Conservation (phyloP, 2,329 filamentous ascomycete species). For the Neofusicoccum parvum region DNA sequence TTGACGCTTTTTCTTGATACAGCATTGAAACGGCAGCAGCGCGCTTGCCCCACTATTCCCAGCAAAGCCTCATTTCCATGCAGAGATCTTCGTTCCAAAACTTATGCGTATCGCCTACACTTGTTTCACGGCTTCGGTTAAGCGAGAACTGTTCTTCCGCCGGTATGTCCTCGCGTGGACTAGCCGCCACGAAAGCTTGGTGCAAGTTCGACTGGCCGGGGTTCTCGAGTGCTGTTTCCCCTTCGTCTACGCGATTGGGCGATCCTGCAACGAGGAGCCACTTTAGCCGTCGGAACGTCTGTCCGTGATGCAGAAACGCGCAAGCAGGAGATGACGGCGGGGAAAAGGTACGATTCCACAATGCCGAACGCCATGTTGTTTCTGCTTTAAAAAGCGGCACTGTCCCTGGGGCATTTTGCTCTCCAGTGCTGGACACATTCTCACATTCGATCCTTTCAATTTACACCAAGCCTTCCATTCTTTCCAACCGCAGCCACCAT, state of each 20-base stretch:
- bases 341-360: not conserved
- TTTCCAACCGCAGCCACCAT: not conserved
- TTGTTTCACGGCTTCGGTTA: slow-evolving; percentile 8
- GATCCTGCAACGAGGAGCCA: not conserved
- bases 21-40: slow-evolving; percentile 3
- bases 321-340: slow-evolving; percentile 4
- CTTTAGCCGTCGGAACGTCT: slow-evolving; percentile 18
- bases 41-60: not conserved
- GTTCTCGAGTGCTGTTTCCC: not conserved
- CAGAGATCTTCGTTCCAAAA: slow-evolving; percentile 9
- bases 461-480: not conserved
- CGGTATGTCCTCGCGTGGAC: not conserved
- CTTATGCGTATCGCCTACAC: not conserved
- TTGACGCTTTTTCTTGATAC: not conserved
- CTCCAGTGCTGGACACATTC: slow-evolving; percentile 12
- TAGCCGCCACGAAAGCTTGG: slow-evolving; percentile 5
- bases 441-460: slow-evolving; percentile 3
- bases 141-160: not conserved
- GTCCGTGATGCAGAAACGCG: not conserved
- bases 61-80: slow-evolving; percentile 4
- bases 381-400: not conserved
- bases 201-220: not conserved
- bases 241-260: not conserved
- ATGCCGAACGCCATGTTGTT: not conserved
- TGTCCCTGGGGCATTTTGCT: not conserved